phyloP scores from a whole-genome alignment of 768 basidiomycete genomes.

The Podaxis sp. region DNA sequence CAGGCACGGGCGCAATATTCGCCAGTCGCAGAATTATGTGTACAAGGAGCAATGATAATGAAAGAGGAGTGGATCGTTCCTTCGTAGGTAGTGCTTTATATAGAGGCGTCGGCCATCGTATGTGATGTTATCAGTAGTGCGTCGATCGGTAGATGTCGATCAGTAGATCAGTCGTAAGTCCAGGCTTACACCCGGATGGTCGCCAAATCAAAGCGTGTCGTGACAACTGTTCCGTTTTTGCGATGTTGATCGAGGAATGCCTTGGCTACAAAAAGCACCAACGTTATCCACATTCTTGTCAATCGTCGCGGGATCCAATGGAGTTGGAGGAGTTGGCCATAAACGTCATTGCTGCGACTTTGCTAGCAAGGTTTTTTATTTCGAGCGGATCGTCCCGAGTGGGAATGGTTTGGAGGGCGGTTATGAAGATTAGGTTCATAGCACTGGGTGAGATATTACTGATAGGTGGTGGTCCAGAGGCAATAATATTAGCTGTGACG shows the following conservation, averaged over 20 bases:
- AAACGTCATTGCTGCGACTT: constrained; percentile 6
- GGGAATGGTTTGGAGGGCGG: neutral
- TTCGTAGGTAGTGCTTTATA: no score
- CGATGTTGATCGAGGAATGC: constrained; percentile 10
- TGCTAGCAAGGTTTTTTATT: neutral
- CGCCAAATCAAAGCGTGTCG: neutral
- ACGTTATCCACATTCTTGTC: constrained; percentile 9
- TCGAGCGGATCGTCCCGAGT: neutral
- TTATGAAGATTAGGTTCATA: constrained; percentile 5
- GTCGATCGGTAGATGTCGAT: no score
- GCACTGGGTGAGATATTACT: constrained; percentile 9
- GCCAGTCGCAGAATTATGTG: no score
- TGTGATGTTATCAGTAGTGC: no score
- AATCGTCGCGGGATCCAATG: neutral
- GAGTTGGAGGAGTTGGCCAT: constrained; percentile 1
- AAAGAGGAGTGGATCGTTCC: no score
- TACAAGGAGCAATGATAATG: no score
- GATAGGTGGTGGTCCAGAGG: neutral
- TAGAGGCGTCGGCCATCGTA: no score
- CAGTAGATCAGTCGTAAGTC: no score
- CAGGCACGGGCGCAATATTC: no score
- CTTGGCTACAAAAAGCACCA: constrained; percentile 10
- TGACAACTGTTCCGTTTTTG: neutral
- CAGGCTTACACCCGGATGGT: neutral
- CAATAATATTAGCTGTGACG: neutral